phyloP scores from a whole-genome alignment of 2,329 filamentous ascomycete species.

The Ustulina deusta region DNA sequence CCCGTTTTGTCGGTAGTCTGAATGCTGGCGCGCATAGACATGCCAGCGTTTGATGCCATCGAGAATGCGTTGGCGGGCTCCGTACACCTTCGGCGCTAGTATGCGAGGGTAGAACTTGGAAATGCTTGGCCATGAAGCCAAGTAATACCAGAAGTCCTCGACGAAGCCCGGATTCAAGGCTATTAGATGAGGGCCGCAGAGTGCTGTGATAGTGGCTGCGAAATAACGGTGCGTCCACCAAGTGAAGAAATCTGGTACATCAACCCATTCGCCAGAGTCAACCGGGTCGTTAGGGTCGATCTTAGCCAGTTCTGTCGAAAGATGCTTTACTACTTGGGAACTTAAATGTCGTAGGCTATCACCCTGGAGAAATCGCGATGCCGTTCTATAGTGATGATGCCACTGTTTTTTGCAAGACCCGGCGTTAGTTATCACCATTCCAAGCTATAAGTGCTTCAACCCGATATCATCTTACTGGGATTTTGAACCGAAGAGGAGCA shows the following conservation, averaged over 20 bases:
- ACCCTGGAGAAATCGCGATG: slow-evolving; percentile 19
- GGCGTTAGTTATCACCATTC: neutral
- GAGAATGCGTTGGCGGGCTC: slow-evolving; percentile 29
- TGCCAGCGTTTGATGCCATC: slow-evolving; percentile 35
- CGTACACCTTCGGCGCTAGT: slow-evolving; percentile 25
- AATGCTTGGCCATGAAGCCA: slow-evolving; percentile 19
- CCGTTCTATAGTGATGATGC: slow-evolving; percentile 23
- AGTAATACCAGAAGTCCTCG: slow-evolving; percentile 31
- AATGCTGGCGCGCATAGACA: slow-evolving; percentile 25
- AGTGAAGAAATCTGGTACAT: slow-evolving; percentile 20
- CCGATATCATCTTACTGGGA: neutral
- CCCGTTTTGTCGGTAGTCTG: slow-evolving; percentile 14
- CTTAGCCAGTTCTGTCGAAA: slow-evolving; percentile 15
- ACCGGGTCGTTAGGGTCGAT: slow-evolving; percentile 12
- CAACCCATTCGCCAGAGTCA: slow-evolving; percentile 22
- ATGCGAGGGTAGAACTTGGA: slow-evolving; percentile 32
- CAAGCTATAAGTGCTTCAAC: neutral
- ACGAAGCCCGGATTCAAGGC: slow-evolving; percentile 35
- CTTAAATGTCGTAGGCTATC: slow-evolving; percentile 20
- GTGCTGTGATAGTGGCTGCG: slow-evolving; percentile 23
- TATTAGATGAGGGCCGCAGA: slow-evolving; percentile 36
- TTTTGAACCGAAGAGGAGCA: neutral
- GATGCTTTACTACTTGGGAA: slow-evolving; percentile 8
- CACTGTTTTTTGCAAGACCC: neutral
- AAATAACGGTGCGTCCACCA: slow-evolving; percentile 24